A percentile compares a stretch with the other conserved stretches of the same genome.
phyloP scores from a whole-genome alignment of 2,329 filamentous ascomycete species.

The Colletotrichum lini region DNA sequence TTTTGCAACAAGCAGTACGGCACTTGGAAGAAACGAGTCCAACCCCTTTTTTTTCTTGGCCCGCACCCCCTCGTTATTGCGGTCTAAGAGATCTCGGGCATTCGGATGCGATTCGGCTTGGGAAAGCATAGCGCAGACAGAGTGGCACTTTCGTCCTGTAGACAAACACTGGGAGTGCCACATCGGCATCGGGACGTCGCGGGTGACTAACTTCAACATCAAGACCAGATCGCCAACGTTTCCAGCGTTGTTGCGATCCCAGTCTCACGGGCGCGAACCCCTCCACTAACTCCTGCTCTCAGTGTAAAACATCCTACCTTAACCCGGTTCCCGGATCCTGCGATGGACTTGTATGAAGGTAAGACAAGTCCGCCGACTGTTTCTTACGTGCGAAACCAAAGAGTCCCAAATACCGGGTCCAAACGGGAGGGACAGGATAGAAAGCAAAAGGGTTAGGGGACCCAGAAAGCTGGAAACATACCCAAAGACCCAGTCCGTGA shows the following conservation, averaged over 20 bases:
- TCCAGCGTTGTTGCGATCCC: conserved; percentile 8
- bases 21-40: too few relatives aligned
- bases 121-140: too few relatives aligned
- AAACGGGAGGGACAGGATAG: not conserved
- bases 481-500: not conserved
- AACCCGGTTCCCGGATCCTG: conserved; percentile 3
- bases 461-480: conserved; percentile 8
- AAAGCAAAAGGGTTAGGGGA: not conserved
- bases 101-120: not conserved
- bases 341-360: not conserved
- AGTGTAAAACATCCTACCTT: not conserved
- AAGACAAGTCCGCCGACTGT: conserved; percentile 17
- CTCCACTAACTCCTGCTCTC: not conserved
- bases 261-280: not conserved
- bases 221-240: conserved; percentile 10
- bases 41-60: too few relatives aligned
- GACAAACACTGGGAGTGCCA: not conserved
- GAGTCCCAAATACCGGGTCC: conserved; percentile 13
- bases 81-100: not conserved
- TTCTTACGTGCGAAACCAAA: conserved; percentile 20
- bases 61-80: not conserved
- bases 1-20: conserved; percentile 5
- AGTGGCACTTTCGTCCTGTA: not conserved
- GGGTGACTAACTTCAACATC: not conserved
- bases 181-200: not conserved